phyloP scores from a whole-genome alignment of 176 grass and related monocot genomes.

The Oryza coarctata region DNA sequence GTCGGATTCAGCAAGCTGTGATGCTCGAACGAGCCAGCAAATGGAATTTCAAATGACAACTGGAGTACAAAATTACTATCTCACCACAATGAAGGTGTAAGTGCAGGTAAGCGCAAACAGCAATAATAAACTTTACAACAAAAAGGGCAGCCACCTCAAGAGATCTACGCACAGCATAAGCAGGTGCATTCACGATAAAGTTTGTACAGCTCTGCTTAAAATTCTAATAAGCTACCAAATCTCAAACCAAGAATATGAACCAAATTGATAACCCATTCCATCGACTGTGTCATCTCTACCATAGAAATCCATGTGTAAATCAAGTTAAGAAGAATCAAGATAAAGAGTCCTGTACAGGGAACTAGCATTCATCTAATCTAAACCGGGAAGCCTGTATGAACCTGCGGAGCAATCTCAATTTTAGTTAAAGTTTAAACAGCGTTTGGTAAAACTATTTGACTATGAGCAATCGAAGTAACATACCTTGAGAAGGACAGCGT shows the following conservation, averaged over 20 bases:
- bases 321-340: conserved; percentile 37
- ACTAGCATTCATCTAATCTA: conserved; percentile 52
- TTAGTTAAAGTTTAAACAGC: conserved; percentile 10
- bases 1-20: not conserved
- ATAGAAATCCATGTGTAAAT: conserved; percentile 42
- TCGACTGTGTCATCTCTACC: conserved; percentile 19
- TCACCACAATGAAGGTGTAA: conserved; percentile 20
- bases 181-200: conserved; percentile 26
- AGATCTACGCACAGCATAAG: not conserved
- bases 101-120: conserved; percentile 30
- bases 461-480: conserved; percentile 15
- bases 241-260: conserved; percentile 37
- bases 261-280: conserved; percentile 16
- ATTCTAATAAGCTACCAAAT: conserved; percentile 42
- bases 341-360: conserved; percentile 52
- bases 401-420: conserved; percentile 24
- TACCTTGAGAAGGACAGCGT: conserved; percentile 15
- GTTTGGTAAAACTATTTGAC: conserved; percentile 9
- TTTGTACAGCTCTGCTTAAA: conserved; percentile 38
- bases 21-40: not conserved
- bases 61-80: conserved; percentile 20
- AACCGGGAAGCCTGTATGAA: conserved; percentile 21
- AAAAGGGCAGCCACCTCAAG: not conserved
- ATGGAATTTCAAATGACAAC: not conserved
- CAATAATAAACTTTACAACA: conserved; percentile 19